These are phyloP conservation scores for Erigeron canadensis DNA, from an alignment of 129 eudicot genomes.

Conservation along the genomic window DNA sequence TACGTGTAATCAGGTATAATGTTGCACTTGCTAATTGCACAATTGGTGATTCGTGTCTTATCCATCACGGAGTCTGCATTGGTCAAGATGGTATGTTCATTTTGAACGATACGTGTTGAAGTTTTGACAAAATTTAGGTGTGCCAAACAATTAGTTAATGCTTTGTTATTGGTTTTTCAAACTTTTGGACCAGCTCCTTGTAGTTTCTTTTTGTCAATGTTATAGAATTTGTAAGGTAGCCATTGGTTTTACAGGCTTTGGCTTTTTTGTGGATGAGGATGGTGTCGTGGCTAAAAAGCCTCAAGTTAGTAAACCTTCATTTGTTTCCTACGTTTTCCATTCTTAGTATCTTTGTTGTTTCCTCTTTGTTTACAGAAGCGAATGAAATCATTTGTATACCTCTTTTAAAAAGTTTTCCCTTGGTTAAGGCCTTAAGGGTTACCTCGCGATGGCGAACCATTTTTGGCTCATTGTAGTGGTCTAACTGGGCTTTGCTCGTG, in stretches of 20 bases:
- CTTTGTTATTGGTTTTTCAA: not conserved
- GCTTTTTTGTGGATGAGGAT: constrained; percentile 68
- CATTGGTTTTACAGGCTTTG: constrained; percentile 60
- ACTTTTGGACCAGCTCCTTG: not conserved
- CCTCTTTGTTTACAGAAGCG: not conserved
- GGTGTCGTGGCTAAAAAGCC: constrained; percentile 82
- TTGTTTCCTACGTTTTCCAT: not conserved
- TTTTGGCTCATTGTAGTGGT: too few relatives aligned
- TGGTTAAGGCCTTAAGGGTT: too few relatives aligned
- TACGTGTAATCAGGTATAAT: constrained; percentile 61
- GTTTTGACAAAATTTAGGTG: not conserved
- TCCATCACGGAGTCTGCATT: constrained; percentile 84
- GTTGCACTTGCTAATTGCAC: constrained; percentile 81
- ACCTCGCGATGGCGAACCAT: too few relatives aligned
- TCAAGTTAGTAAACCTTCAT: constrained; percentile 50
- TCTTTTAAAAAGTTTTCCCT: too few relatives aligned
- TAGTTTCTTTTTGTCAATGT: not conserved
- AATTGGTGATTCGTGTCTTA: constrained; percentile 71
- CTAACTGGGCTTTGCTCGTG: too few relatives aligned
- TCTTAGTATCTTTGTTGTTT: not conserved
- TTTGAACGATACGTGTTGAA: not conserved
- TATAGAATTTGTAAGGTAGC: not conserved
- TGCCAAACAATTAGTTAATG: not conserved
- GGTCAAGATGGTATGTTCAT: constrained; percentile 83
- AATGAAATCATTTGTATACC: too few relatives aligned